Base-by-base conservation (phyloP, 352 stramenopile species). In the Peronospora destructor region DNA sequence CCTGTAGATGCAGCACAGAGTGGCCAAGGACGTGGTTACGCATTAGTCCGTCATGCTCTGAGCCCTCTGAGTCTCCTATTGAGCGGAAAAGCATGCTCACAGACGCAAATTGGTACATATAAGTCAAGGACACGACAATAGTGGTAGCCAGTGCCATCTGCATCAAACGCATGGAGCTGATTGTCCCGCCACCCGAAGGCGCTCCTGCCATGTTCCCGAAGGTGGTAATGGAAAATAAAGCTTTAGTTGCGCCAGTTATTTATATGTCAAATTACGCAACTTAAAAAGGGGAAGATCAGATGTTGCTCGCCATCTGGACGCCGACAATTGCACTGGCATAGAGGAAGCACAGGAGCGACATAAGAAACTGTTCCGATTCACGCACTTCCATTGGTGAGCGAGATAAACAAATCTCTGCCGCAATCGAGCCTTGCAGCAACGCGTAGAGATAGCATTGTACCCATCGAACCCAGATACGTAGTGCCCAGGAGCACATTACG, bases 121-220 rank as follows among this genome's bases (percentile, higher is more conserved):
- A 89, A 33, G 75, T 60, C 17, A 85, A 16, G 6, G 73, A 79
- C 48, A 84, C 81, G 39, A 82, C 53, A 32, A 87, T 52, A 16
- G 69, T 84, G 12, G 61, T 71, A 5, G 61, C 74, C 49, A 89
- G 49, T 26, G 74, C 68, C 43, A 87, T 45, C 52, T 87, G 75
- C 77, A 89, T 86, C 60, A 85, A 84, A 53, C 77, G 77, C 62
- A 85, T 69, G 45, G 69, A 57, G 59, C 70, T 84, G 34, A 79
- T 12, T 33, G 38, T 58, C 37, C 45, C 26, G 9, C 49, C 50
- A 6, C 38, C 37, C 4, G 47, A 30, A 5, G 17, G 36, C 1
- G 46, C 34, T 10, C 26, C 35, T 33, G 34, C 34, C 30, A 56
- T 39, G 13, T 32, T 14, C 10, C 19, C 8, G 26, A 30, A 30